Evolutionary conservation across 73 alveolate species (phyloP), one percentile per base, ranked within the genome.

Genomic region (Paramecium caudatum): DNA sequence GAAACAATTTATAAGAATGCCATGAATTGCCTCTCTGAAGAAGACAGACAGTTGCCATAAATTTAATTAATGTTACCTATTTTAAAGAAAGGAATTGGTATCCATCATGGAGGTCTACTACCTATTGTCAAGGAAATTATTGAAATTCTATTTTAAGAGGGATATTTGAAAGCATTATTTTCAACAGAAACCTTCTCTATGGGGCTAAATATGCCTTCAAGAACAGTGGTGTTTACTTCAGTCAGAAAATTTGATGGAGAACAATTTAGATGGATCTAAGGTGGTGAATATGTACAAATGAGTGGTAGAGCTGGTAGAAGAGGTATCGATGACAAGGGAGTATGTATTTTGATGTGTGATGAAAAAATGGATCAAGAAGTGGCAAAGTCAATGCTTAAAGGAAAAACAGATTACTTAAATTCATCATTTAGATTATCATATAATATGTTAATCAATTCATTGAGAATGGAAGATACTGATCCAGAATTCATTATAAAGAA

Each of bases 141-240:
- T 37, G 99, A 99, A 94, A 94, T 99, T 61, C 94, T 98, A 33
- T 99, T 99, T 97, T 97, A 98, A 93, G 99, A 98, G 85, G 99
- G 99, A 19, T 95, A 97, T 82, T 83, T 98, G 6, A 98, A 97
- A 94, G 97, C 97, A 41, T 91, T 99, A 78, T 99, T 99, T 94
- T 96, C 99, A 10, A 99, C 99, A 2, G 99, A 99, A 93, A 99
- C 99, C 19, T 99, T 99, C 90, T 96, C 99, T 3, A 98, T 99
- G 99, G 99, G 99, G 33, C 91, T 99, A 91, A 99, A 99, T 94
- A 99, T 99, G 99, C 99, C 99, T 16, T 99, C 99, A 7, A 98
- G 97, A 94, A 98, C 99, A 37, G 99, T 99, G 33, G 99, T 99
- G 30, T 99, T 99, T 90, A 98, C 99, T 12, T 96, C 94, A 70